Conservation (phyloP, 1,139 yeast genomes). For the Scheffersomyces cryptocercus region DNA sequence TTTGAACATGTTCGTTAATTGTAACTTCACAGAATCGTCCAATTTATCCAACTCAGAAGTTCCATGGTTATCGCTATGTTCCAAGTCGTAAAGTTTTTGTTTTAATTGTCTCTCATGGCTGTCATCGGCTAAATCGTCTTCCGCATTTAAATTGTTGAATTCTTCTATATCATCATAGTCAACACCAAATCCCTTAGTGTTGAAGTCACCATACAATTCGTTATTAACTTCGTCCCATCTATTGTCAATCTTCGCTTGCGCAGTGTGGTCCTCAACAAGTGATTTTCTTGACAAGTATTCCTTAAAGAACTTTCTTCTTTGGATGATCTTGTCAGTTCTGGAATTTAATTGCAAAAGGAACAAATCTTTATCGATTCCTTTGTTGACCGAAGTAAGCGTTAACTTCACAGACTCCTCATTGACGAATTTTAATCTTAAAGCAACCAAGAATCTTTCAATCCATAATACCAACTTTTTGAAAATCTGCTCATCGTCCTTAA, state of each 20-base stretch:
- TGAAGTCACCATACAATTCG: constrained; percentile 43
- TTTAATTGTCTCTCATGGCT: not conserved
- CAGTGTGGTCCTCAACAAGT: constrained; percentile 13
- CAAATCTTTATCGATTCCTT: constrained; percentile 21
- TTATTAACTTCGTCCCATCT: constrained; percentile 52
- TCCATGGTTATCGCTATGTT: constrained; percentile 11
- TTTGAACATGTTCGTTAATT: constrained; percentile 3
- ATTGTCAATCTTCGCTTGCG: constrained; percentile 39
- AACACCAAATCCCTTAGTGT: constrained; percentile 55
- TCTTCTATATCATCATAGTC: constrained; percentile 60
- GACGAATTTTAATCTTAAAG: constrained; percentile 61
- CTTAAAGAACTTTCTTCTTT: constrained; percentile 35
- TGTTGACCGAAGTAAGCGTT: constrained; percentile 26
- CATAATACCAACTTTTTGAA: constrained; percentile 72
- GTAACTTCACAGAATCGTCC: constrained; percentile 4
- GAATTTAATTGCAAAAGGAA: constrained; percentile 33
- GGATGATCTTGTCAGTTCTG: constrained; percentile 27
- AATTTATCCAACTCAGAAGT: constrained; percentile 18
- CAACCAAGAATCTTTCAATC: constrained; percentile 57
- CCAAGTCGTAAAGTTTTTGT: constrained; percentile 5
- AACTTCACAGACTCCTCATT: constrained; percentile 49
- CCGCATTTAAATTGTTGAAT: constrained; percentile 37
- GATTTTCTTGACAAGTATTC: constrained; percentile 29
- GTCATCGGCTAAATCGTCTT: constrained; percentile 14
- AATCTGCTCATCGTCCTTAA: constrained; percentile 68